A percentile compares a stretch with the other conserved stretches of the same genome.
phyloP scores from a whole-genome alignment of 2,329 filamentous ascomycete species.

The Scleromitrula shiraiana region DNA sequence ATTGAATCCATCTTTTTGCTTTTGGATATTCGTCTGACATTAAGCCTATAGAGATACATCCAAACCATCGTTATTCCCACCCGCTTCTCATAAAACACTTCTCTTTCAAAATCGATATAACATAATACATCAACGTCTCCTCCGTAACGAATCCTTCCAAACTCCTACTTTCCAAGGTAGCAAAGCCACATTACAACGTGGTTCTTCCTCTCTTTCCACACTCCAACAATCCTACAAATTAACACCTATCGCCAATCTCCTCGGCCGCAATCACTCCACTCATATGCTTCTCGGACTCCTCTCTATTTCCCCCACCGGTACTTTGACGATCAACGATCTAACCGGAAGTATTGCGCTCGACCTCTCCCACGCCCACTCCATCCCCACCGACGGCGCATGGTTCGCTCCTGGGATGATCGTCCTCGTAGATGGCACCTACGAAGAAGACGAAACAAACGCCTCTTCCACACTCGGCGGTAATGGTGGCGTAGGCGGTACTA shows the following conservation, averaged over 20 bases:
- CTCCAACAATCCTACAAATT: conserved; percentile 69
- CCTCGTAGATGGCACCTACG: conserved; percentile 89
- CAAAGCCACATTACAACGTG: conserved; percentile 47
- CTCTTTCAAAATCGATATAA: conserved; percentile 88
- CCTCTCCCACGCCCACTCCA: conserved; percentile 67
- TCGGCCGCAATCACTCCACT: conserved; percentile 72
- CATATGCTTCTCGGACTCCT: conserved; percentile 85
- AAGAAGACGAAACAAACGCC: conserved; percentile 72
- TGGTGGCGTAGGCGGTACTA: conserved; percentile 77
- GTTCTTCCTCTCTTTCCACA: conserved; percentile 45
- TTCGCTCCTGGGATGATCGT: conserved; percentile 96
- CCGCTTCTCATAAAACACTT: conserved; percentile 71
- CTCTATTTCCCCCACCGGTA: conserved; percentile 70
- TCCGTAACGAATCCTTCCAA: conserved; percentile 91
- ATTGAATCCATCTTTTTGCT: conserved; percentile 25
- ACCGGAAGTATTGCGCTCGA: conserved; percentile 85
- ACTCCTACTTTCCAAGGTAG: conserved; percentile 63
- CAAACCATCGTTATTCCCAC: conserved; percentile 65
- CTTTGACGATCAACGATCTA: conserved; percentile 74
- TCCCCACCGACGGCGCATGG: conserved; percentile 83
- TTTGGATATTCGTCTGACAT: conserved; percentile 12
- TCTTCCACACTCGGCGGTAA: conserved; percentile 66
- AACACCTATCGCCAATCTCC: conserved; percentile 70
- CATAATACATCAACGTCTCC: conserved; percentile 81
- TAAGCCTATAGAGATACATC: conserved; percentile 44